These are phyloP conservation scores for Saccharata proteae DNA, from an alignment of 2,329 filamentous ascomycete species.

Conservation along the genomic window DNA sequence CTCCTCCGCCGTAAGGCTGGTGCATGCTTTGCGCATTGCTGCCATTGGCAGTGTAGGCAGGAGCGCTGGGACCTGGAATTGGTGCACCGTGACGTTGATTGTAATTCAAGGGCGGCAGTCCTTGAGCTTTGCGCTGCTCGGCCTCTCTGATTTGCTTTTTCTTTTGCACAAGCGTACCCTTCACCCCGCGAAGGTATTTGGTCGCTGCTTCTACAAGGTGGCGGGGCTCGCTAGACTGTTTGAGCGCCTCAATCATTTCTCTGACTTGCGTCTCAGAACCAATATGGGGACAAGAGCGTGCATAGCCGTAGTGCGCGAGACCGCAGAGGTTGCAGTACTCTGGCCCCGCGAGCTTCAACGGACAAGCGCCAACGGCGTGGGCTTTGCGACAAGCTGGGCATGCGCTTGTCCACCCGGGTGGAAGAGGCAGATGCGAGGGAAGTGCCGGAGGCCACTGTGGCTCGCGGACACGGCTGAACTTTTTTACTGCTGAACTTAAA, in stretches of 20 bases:
- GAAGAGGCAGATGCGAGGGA: slow-evolving; percentile 15
- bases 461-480: slow-evolving; percentile 17
- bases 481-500: slow-evolving; percentile 18
- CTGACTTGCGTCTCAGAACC: slow-evolving; percentile 50
- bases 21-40: neutral
- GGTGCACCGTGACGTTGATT: neutral
- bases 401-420: slow-evolving; percentile 11
- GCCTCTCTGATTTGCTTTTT: slow-evolving; percentile 33
- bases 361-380: slow-evolving; percentile 49
- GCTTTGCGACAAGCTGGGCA: slow-evolving; percentile 43
- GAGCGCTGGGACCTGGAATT: neutral
- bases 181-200: slow-evolving; percentile 45
- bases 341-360: slow-evolving; percentile 45
- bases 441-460: slow-evolving; percentile 16
- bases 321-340: slow-evolving; percentile 55
- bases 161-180: slow-evolving; percentile 41
- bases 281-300: slow-evolving; percentile 49
- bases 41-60: neutral
- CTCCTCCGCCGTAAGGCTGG: neutral
- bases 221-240: slow-evolving; percentile 43
- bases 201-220: slow-evolving; percentile 42
- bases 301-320: slow-evolving; percentile 45
- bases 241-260: slow-evolving; percentile 51
- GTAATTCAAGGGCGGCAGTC: too few species aligned
- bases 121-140: too few species aligned